phyloP scores from a whole-genome alignment of 2,329 filamentous ascomycete species.

The Sporothrix curviconia region DNA sequence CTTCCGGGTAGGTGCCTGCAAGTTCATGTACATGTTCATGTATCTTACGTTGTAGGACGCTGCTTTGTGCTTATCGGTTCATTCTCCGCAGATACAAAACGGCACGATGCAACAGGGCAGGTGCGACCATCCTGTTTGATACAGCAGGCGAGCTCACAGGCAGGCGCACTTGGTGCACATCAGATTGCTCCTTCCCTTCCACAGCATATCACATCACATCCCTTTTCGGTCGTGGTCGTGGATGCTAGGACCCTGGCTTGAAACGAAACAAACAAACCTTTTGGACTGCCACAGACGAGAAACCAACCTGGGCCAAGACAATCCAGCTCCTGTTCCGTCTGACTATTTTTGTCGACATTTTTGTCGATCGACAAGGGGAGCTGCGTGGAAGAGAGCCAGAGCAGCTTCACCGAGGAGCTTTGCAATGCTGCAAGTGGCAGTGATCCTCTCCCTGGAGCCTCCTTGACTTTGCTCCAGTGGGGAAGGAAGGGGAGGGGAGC shows the following conservation, averaged over 20 bases:
- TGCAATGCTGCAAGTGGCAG: not conserved
- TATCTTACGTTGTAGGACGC: no score
- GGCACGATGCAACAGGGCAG: no score
- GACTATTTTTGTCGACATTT: not conserved
- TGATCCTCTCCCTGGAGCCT: not conserved
- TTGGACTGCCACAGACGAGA: not conserved
- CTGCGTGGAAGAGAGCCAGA: not conserved
- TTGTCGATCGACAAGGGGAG: slow-evolving; percentile 5
- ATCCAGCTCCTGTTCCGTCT: not conserved
- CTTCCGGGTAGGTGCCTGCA: not conserved
- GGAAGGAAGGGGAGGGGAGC: not conserved
- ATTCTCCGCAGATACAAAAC: no score
- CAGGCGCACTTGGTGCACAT: not conserved
- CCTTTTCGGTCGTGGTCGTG: not conserved
- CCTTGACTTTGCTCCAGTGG: not conserved
- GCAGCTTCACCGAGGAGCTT: not conserved
- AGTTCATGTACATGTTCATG: no score
- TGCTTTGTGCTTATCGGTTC: not conserved
- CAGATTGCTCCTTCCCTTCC: not conserved
- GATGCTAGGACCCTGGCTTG: slow-evolving; percentile 4
- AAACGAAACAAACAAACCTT: slow-evolving; percentile 14
- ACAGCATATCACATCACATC: not conserved
- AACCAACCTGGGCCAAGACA: not conserved
- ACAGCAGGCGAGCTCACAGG: no score
- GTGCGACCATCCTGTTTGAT: no score